phyloP scores from a whole-genome alignment of 192 early-diverging fungal species.

The Linnemannia zychae region DNA sequence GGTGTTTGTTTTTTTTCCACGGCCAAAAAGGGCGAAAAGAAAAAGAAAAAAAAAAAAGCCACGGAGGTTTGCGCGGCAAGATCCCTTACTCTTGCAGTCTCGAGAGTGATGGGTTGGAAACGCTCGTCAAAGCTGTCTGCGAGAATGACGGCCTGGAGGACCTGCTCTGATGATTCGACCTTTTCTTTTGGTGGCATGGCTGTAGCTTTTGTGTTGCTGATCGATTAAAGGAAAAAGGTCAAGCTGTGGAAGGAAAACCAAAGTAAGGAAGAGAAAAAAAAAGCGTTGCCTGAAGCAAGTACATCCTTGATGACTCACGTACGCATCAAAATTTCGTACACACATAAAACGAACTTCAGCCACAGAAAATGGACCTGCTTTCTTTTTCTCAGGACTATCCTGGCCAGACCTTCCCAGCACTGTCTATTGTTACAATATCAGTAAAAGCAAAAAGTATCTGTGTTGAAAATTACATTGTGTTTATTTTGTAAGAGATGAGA shows the following conservation, averaged over 20 bases:
- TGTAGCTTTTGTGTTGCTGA: background rate
- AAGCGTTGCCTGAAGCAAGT: background rate
- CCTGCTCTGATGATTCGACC: conserved; percentile 68
- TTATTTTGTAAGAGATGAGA: background rate
- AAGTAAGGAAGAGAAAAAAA: background rate
- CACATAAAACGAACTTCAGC: background rate
- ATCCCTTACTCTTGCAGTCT: conserved; percentile 80
- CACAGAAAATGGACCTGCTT: background rate
- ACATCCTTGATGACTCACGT: background rate
- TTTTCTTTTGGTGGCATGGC: conserved; percentile 55
- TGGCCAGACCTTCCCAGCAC: no score
- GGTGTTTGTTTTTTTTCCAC: conserved; percentile 12
- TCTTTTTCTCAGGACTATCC: background rate
- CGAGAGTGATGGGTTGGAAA: conserved; percentile 89
- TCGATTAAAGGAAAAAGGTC: background rate
- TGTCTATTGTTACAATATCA: no score
- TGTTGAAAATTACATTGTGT: background rate
- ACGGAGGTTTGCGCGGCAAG: background rate
- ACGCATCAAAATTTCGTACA: background rate
- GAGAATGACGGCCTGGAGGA: conserved; percentile 91
- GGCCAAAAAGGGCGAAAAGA: background rate
- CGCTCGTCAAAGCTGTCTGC: conserved; percentile 91
- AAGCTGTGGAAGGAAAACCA: background rate
- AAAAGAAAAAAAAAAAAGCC: background rate
- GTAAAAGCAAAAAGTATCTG: background rate